A percentile compares a stretch with the other conserved stretches of the same genome.
Evolutionary conservation across 2,329 filamentous ascomycete genomes (phyloP).

Genomic region (Neofusicoccum laricinum): DNA sequence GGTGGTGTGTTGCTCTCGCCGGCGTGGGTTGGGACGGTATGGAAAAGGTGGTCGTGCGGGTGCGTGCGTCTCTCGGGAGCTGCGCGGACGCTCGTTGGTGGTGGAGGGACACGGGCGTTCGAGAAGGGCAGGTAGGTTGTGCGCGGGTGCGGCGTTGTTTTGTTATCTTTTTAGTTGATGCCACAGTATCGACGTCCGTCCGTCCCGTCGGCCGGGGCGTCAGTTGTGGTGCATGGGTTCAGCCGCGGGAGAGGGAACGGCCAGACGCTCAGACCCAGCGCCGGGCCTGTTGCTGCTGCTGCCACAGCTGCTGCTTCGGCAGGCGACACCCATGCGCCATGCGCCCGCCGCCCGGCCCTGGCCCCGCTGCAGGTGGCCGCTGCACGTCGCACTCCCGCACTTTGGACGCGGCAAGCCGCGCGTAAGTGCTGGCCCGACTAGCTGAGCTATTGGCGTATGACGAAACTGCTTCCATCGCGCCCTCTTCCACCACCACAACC

Average conservation of each 20-base stretch:
- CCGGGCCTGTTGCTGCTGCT: not conserved
- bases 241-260: not conserved
- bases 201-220: not conserved
- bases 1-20: not conserved
- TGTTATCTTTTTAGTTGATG: slow-evolving; percentile 5
- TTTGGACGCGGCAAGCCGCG: not conserved
- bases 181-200: not conserved
- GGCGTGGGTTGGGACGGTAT: not conserved
- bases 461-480: not conserved
- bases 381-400: not conserved
- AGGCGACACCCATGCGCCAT: too few species aligned
- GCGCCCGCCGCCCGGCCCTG: not conserved
- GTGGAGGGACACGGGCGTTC: not conserved
- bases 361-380: slow-evolving; percentile 5
- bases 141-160: not conserved
- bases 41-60: not conserved
- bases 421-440: not conserved
- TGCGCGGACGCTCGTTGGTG: not conserved
- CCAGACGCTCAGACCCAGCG: not conserved
- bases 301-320: too few species aligned
- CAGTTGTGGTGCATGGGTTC: not conserved
- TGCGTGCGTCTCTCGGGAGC: not conserved
- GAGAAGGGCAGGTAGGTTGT: not conserved
- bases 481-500: not conserved
- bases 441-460: not conserved